Evolutionary conservation across 805 yeast genomes (phyloP).

Genomic region (Yueomyces sinensis): DNA sequence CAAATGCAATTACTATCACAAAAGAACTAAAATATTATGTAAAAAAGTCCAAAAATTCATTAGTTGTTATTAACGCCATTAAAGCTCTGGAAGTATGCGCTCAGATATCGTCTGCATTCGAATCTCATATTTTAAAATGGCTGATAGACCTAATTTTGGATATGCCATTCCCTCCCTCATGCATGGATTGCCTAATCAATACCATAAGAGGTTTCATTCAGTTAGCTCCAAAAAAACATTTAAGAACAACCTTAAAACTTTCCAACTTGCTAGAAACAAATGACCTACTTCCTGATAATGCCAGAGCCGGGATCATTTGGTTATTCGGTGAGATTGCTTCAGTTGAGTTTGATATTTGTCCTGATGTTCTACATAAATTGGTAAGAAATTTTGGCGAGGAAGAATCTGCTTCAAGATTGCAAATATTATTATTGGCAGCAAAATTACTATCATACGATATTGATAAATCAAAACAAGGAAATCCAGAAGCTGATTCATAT

Average conservation of each 20-base stretch:
- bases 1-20: slow-evolving; percentile 37
- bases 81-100: slow-evolving; percentile 52
- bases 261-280: slow-evolving; percentile 21
- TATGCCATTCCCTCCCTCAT: slow-evolving; percentile 24
- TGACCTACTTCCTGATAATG: slow-evolving; percentile 27
- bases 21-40: slow-evolving; percentile 54
- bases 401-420: slow-evolving; percentile 47
- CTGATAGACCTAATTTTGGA: slow-evolving; percentile 41
- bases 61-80: slow-evolving; percentile 35
- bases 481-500: slow-evolving; percentile 13
- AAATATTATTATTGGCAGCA: slow-evolving; percentile 59
- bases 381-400: slow-evolving; percentile 42
- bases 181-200: slow-evolving; percentile 31
- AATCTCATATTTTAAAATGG: slow-evolving; percentile 48
- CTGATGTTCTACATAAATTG: slow-evolving; percentile 59
- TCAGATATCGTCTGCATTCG: slow-evolving; percentile 34
- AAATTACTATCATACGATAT: slow-evolving; percentile 51
- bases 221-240: slow-evolving; percentile 38
- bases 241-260: slow-evolving; percentile 42
- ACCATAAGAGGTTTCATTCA: slow-evolving; percentile 66
- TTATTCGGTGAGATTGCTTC: slow-evolving; percentile 69
- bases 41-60: slow-evolving; percentile 10
- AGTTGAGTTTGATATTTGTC: slow-evolving; percentile 39
- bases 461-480: slow-evolving; percentile 20
- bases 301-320: slow-evolving; percentile 83